phyloP scores from a whole-genome alignment of 192 early-diverging fungal species.

The Pecoramyces ruminantium region DNA sequence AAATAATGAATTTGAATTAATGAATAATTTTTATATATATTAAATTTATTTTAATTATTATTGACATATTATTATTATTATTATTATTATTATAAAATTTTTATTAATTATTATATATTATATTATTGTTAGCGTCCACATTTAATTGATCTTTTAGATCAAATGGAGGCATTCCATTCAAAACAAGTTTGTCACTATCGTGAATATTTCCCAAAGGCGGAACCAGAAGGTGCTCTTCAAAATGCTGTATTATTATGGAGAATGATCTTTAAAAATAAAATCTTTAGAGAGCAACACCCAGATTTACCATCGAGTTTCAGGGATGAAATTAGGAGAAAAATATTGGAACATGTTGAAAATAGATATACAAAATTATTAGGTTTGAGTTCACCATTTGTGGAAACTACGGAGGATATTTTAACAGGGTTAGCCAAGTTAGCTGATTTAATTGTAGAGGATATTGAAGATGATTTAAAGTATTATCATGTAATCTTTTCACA shows the following conservation, averaged over 20 bases:
- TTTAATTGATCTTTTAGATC: conserved; percentile 17
- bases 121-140: conserved; percentile 6
- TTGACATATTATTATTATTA: conserved; percentile 1
- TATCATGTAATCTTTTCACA: conserved; percentile 20
- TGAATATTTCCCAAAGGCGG: conserved; percentile 34
- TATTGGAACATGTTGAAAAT: conserved; percentile 16
- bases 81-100: not conserved
- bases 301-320: conserved; percentile 19
- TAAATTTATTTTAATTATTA: too few species aligned
- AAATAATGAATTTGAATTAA: too few species aligned
- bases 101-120: not conserved
- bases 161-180: conserved; percentile 27
- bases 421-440: conserved; percentile 26
- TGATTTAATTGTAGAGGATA: conserved; percentile 28
- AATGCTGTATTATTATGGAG: conserved; percentile 28
- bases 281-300: conserved; percentile 23
- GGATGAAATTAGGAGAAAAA: conserved; percentile 14
- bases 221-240: conserved; percentile 21
- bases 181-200: conserved; percentile 31
- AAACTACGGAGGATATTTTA: conserved; percentile 20
- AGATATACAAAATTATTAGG: conserved; percentile 25
- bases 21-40: too few species aligned
- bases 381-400: conserved; percentile 24
- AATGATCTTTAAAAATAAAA: conserved; percentile 25
- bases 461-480: conserved; percentile 29